Base-by-base conservation (phyloP, 768 basidiomycete species). In the Pleurotus tuber-regium region DNA sequence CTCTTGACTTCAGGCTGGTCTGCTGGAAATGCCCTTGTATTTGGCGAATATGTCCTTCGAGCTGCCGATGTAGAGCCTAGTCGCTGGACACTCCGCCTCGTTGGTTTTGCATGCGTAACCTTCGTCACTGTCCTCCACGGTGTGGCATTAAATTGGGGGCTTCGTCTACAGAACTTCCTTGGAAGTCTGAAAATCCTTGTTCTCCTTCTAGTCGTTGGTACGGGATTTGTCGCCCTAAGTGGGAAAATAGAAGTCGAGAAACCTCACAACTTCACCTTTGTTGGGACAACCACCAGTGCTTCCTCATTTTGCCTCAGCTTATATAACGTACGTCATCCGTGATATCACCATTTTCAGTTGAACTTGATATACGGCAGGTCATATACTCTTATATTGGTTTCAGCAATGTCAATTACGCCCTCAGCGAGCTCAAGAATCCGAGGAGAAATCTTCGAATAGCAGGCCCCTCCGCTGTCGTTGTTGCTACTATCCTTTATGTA, bases 331-430 rank as follows among this genome's bases (percentile, higher is more conserved):
- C 4, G n/a, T n/a, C n/a, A n/a, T 63, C 54, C 11, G 23, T 38
- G 41, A 56, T 43, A 18, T 26, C 30, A 26, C 24, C 8, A 26
- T n/a, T n/a, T n/a, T n/a, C n/a, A 12, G 11, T 21, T 21, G 35
- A 8, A 31, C 3, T 10, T 26, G n/a, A 35, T 25, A 19, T 23
- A 9, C 35, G 12, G 28, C 16, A 81, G 78, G 80, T 79, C 66
- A 54, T 72, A 28, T 69, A 69, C 68, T 71, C 72, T 2, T 86
- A 76, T 59, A 70, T 75, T 30, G 86, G 87, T 1, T 88, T 82
- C 63, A 79, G 76, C 28, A 86, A 84, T 56, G 82, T 78, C 25
- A 87, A 87, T 61, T 87, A 87, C 57, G 82, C 80, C 0, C 69
- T 87, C 10, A 76, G 78, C 1, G 86, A 89, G 52, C 73, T 86